phyloP scores from a whole-genome alignment of 2,329 filamentous ascomycete species.

The Pseudopyrenochaeta lycopersici region DNA sequence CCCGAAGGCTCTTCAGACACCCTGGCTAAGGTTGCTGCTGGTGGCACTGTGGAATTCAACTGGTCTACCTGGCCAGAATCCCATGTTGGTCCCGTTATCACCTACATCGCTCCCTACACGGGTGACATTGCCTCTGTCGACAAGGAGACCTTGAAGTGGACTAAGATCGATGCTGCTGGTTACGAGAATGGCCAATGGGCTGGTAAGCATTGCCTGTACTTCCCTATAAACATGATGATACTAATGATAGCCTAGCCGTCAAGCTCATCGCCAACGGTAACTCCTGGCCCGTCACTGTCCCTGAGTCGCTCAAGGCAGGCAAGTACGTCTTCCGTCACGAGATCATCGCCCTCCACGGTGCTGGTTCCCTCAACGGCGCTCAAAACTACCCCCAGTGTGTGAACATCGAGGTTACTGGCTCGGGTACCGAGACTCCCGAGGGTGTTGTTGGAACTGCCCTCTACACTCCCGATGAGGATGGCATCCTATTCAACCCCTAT shows the following conservation, averaged over 20 bases:
- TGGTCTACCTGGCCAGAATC: constrained; percentile 59
- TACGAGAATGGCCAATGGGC: constrained; percentile 47
- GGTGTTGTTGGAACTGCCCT: constrained; percentile 63
- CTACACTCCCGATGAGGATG: constrained; percentile 51
- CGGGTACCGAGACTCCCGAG: constrained; percentile 53
- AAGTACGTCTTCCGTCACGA: constrained; percentile 67
- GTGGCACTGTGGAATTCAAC: constrained; percentile 61
- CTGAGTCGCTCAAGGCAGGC: constrained; percentile 55
- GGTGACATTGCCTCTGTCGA: constrained; percentile 43
- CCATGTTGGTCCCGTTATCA: constrained; percentile 51
- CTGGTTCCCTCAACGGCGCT: constrained; percentile 56
- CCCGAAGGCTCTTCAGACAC: constrained; percentile 52
- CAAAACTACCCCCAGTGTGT: constrained; percentile 63
- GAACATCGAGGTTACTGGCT: constrained; percentile 61
- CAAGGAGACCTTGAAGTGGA: constrained; percentile 47
- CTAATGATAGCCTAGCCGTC: constrained; percentile 19
- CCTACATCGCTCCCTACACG: constrained; percentile 49
- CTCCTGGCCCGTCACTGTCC: constrained; percentile 58
- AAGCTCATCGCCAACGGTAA: constrained; percentile 58
- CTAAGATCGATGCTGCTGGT: constrained; percentile 49
- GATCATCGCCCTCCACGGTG: constrained; percentile 60
- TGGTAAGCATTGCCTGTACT: constrained; percentile 1
- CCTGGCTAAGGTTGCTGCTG: constrained; percentile 66
- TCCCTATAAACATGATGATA: not conserved
- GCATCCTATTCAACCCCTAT: constrained; percentile 56